These are phyloP conservation scores for Gremmenia infestans DNA, from an alignment of 2,329 filamentous ascomycete genomes.

Conservation along the genomic window DNA sequence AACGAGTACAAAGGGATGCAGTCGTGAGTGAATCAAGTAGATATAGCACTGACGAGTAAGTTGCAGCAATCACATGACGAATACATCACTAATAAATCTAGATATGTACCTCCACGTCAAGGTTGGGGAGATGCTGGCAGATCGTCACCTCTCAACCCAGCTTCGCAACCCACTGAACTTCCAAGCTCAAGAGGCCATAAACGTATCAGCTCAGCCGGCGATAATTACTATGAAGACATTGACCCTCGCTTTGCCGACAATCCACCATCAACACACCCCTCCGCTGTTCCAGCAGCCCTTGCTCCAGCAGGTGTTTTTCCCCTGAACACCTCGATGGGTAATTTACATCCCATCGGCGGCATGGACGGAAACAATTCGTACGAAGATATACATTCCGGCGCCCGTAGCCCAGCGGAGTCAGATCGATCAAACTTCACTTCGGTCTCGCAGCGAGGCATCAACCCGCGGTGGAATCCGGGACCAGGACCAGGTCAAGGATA, in stretches of 20 bases:
- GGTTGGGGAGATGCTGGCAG: slow-evolving; percentile 47
- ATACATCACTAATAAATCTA: slow-evolving; percentile 18
- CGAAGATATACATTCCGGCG: slow-evolving; percentile 58
- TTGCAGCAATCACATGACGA: slow-evolving; percentile 12
- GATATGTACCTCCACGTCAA: slow-evolving; percentile 51
- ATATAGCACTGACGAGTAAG: slow-evolving; percentile 72
- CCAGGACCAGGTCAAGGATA: slow-evolving; percentile 24
- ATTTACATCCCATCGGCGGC: slow-evolving; percentile 17
- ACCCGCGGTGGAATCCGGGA: slow-evolving; percentile 70
- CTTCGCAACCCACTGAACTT: slow-evolving; percentile 34
- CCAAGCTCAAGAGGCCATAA: slow-evolving; percentile 30
- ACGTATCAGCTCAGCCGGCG: slow-evolving; percentile 22
- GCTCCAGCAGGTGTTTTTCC: slow-evolving; percentile 17
- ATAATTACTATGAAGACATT: slow-evolving; percentile 84
- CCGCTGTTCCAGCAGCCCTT: slow-evolving; percentile 30
- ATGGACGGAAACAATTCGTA: slow-evolving; percentile 42
- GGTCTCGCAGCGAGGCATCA: slow-evolving; percentile 81
- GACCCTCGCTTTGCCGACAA: slow-evolving; percentile 75
- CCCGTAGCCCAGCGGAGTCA: slow-evolving; percentile 69
- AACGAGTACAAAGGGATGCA: slow-evolving; percentile 41
- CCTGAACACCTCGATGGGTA: slow-evolving; percentile 22
- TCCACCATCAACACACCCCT: slow-evolving; percentile 18
- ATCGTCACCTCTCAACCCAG: slow-evolving; percentile 42
- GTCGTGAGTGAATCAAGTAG: slow-evolving; percentile 63
- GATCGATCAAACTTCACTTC: slow-evolving; percentile 86